Evolutionary conservation across 2,329 filamentous ascomycete genomes (phyloP).

Genomic region (Monilinia fructicola): DNA sequence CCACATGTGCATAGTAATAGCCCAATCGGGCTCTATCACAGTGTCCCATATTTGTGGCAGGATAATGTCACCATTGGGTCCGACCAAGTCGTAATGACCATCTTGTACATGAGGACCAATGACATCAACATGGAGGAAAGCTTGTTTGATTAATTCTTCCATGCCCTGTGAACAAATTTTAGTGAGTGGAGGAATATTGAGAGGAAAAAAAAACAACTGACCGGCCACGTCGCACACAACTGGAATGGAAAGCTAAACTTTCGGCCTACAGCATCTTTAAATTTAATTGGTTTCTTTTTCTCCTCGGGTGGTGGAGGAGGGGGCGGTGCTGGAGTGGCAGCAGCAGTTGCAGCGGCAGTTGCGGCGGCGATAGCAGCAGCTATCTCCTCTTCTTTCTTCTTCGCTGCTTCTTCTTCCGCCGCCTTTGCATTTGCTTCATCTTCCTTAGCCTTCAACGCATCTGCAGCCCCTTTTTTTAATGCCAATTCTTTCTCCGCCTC

Average conservation of each 20-base stretch:
- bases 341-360: slow-evolving; percentile 49
- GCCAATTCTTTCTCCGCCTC: slow-evolving; percentile 30
- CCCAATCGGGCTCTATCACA: slow-evolving; percentile 75
- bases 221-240: slow-evolving; percentile 79
- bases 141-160: slow-evolving; percentile 83
- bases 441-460: slow-evolving; percentile 37
- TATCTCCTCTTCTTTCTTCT: slow-evolving; percentile 36
- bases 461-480: slow-evolving; percentile 34
- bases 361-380: slow-evolving; percentile 41
- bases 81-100: slow-evolving; percentile 78
- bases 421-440: slow-evolving; percentile 47
- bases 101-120: slow-evolving; percentile 74
- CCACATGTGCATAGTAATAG: slow-evolving; percentile 68
- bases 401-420: slow-evolving; percentile 51
- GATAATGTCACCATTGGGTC: slow-evolving; percentile 79
- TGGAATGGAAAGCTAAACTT: slow-evolving; percentile 93
- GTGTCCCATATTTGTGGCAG: slow-evolving; percentile 80
- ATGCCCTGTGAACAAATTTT: slow-evolving; percentile 60
- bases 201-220: slow-evolving; percentile 47
- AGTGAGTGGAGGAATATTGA: slow-evolving; percentile 29
- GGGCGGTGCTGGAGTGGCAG: slow-evolving; percentile 29
- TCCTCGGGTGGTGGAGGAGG: slow-evolving; percentile 36
- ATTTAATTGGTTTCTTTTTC: slow-evolving; percentile 68
- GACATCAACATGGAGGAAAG: slow-evolving; percentile 74
- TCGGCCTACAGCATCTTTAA: slow-evolving; percentile 86